Evolutionary conservation across 257 asterid species (phyloP), one percentile per base, ranked within the genome.

Genomic region (Solanum chmielewskii): DNA sequence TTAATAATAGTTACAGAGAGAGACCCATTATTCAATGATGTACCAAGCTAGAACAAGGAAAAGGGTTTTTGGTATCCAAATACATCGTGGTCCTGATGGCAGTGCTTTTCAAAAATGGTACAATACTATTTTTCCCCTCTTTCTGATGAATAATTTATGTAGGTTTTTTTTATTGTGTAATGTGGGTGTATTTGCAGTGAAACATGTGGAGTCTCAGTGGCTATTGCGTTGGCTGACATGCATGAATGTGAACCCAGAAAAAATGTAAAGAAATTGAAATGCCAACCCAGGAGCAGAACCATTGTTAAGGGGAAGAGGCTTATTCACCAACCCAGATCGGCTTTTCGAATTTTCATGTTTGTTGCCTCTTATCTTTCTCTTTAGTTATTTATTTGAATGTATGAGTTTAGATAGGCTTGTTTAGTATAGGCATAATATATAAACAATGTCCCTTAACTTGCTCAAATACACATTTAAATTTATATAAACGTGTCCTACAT

Each of bases 81-180:
- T 91, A 85, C 92, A 77, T 64, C 95, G 96, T 83, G 96, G 91
- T 59, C 94, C 97, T 9, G 91, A 94, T 59, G 95, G 97, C 88
- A 94, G 95, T 89, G 96, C 97, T 27, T 95, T 94, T 87, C 89
- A 87, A 33, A 92, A 87, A 87, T 93, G 97, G 97, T 95, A 73
- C 20, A 21, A 3, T 39, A 47, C 29, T 41, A n/a, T 13, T 21
- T 52, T 18, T 0, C 16, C 10, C 41, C 21, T 60, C 60, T 31
- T 84, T 45, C 25, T 66, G 33, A 13, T 25, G 13, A 25, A 33
- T 73, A 21, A 27, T 70, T 0, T 0, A 42, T 31, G 62, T 16
- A 0, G 9, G 3, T 5, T 49, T 49, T 1, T 1, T 85, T 70
- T 4, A 7, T 10, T 69, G 37, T n/a, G 27, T 31, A 75, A 39